These are phyloP conservation scores for Podaxis sp. DNA, from an alignment of 768 basidiomycete species.

Conservation along the genomic window DNA sequence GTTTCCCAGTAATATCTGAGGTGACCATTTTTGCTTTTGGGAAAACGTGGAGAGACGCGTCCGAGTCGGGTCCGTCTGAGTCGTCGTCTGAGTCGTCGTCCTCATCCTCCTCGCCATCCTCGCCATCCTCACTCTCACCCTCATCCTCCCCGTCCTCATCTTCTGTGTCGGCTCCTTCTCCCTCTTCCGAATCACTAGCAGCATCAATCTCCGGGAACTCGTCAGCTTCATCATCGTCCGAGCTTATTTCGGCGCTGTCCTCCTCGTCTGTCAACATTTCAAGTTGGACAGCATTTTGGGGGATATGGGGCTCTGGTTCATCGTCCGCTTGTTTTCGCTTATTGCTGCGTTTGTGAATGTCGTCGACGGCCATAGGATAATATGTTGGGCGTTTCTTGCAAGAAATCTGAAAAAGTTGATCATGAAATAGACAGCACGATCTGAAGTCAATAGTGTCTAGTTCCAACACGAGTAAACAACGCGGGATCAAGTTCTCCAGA, in stretches of 20 bases:
- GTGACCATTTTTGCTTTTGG: slow-evolving; percentile 66
- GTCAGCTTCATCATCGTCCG: slow-evolving; percentile 59
- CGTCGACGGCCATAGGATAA: slow-evolving; percentile 26
- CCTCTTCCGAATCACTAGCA: slow-evolving; percentile 48
- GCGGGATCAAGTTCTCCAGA: neutral
- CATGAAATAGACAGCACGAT: slow-evolving; percentile 15
- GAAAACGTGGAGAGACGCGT: slow-evolving; percentile 48
- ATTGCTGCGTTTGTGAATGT: slow-evolving; percentile 31
- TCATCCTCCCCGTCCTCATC: slow-evolving; percentile 33
- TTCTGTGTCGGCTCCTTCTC: slow-evolving; percentile 28
- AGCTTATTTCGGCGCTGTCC: slow-evolving; percentile 37
- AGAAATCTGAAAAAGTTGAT: slow-evolving; percentile 19
- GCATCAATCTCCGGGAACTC: slow-evolving; percentile 69
- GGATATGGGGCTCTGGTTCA: slow-evolving; percentile 29
- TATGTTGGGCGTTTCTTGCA: neutral
- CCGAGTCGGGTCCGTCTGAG: slow-evolving; percentile 33
- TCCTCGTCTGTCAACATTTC: slow-evolving; percentile 80
- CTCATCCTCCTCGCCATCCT: slow-evolving; percentile 29
- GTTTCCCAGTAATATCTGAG: slow-evolving; percentile 81
- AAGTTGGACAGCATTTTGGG: slow-evolving; percentile 41
- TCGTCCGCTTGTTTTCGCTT: slow-evolving; percentile 57
- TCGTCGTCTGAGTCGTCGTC: slow-evolving; percentile 39
- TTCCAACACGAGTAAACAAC: slow-evolving; percentile 26
- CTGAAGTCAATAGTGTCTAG: slow-evolving; percentile 19
- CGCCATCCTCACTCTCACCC: slow-evolving; percentile 34